Conservation (phyloP, 2,329 filamentous ascomycete genomes). For the Beauveria sp. region DNA sequence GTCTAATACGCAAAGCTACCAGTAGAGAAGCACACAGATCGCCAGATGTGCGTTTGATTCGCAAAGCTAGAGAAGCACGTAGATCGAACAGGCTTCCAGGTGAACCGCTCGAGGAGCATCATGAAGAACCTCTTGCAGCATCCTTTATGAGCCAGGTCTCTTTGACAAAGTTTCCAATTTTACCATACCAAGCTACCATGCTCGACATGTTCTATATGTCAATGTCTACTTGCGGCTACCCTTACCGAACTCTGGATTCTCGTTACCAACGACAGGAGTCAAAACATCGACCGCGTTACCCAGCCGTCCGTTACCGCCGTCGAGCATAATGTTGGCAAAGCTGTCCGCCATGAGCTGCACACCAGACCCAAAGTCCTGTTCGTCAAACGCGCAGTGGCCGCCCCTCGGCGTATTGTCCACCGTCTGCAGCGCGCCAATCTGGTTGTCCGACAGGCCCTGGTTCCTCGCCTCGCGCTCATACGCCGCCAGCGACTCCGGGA, state of each 20-base stretch:
- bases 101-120: no score
- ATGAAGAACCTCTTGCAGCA: no score
- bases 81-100: no score
- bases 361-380: conserved; percentile 43
- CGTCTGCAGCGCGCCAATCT: conserved; percentile 46
- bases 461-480: conserved; percentile 40
- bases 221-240: background rate
- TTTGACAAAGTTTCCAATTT: no score
- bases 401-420: conserved; percentile 48
- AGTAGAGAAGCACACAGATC: no score
- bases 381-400: conserved; percentile 53
- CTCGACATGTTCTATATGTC: background rate
- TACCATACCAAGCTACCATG: background rate
- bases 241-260: background rate
- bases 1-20: no score
- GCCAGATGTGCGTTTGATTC: no score
- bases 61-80: no score
- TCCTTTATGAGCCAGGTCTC: no score
- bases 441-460: conserved; percentile 34
- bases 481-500: conserved; percentile 41
- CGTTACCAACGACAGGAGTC: conserved; percentile 4
- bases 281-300: conserved; percentile 37
- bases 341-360: conserved; percentile 49
- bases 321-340: conserved; percentile 44
- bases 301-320: conserved; percentile 41